These are phyloP conservation scores for Furcasterigmium sp. DNA, from an alignment of 2,329 filamentous ascomycete genomes.

Conservation along the genomic window DNA sequence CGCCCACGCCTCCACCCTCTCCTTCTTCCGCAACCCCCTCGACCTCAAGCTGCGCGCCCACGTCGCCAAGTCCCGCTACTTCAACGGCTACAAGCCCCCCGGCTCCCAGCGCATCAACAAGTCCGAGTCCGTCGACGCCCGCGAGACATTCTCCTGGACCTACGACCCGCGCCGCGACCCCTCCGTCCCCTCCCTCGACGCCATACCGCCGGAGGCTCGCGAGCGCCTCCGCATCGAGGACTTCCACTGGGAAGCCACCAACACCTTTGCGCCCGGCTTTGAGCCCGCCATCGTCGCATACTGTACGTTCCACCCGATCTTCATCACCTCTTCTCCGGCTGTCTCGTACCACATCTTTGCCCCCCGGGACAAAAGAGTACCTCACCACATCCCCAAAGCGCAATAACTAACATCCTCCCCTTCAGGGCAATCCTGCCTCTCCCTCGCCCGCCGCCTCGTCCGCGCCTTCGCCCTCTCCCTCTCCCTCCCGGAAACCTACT, in stretches of 20 bases:
- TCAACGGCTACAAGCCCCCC: constrained; percentile 41
- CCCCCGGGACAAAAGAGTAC: no score
- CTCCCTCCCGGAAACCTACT: constrained; percentile 46
- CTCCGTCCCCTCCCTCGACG: constrained; percentile 28
- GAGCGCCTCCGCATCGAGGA: constrained; percentile 39
- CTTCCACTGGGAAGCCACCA: constrained; percentile 46
- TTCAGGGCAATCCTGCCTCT: constrained; percentile 39
- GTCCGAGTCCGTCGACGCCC: constrained; percentile 41
- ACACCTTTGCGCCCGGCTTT: constrained; percentile 39
- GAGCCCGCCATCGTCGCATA: constrained; percentile 39
- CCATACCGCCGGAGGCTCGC: constrained; percentile 36
- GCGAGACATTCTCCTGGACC: constrained; percentile 45
- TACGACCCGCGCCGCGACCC: constrained; percentile 51
- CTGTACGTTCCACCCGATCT: no score
- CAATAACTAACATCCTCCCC: no score
- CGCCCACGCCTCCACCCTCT: constrained; percentile 26
- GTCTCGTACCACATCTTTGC: no score
- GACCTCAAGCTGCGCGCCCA: constrained; percentile 34
- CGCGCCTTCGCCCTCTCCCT: constrained; percentile 50
- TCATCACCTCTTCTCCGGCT: no score
- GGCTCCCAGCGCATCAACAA: constrained; percentile 41
- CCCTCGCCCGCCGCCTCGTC: constrained; percentile 44
- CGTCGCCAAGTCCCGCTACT: constrained; percentile 30
- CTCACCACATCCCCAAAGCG: no score
- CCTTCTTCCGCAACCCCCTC: constrained; percentile 43